phyloP scores from a whole-genome alignment of 768 basidiomycete species.

The Naganishia friedmannii region DNA sequence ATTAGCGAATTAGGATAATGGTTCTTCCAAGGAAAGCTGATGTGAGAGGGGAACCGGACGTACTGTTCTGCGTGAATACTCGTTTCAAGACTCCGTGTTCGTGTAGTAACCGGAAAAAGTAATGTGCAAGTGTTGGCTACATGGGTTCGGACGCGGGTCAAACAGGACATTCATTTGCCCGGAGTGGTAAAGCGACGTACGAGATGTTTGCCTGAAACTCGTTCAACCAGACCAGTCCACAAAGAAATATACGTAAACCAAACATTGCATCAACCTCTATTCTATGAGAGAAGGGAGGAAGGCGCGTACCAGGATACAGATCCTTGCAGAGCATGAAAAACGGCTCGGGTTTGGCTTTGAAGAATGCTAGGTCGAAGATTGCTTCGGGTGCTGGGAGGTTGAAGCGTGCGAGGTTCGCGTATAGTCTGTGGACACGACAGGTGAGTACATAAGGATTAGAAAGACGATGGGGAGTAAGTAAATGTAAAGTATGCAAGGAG shows the following conservation, averaged over 20 bases:
- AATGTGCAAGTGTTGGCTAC: constrained; percentile 82
- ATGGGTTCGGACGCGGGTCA: too few relatives aligned
- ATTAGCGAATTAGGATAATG: constrained; percentile 56
- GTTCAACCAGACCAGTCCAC: background rate
- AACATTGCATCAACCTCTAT: too few relatives aligned
- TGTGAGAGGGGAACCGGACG: constrained; percentile 60
- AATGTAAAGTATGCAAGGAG: constrained; percentile 52
- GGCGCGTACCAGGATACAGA: constrained; percentile 71
- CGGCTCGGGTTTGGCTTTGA: constrained; percentile 67
- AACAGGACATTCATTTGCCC: too few relatives aligned
- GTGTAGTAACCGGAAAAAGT: constrained; percentile 80
- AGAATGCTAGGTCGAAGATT: constrained; percentile 87
- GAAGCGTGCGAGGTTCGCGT: constrained; percentile 53
- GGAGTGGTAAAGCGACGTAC: constrained; percentile 4
- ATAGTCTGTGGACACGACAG: constrained; percentile 73
- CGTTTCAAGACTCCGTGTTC: constrained; percentile 64
- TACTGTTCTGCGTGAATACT: constrained; percentile 52
- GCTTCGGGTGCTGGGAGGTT: constrained; percentile 82
- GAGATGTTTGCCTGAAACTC: constrained; percentile 23
- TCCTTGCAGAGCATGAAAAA: constrained; percentile 89
- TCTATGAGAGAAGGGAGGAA: too few relatives aligned
- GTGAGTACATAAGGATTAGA: too few relatives aligned
- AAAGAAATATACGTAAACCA: too few relatives aligned
- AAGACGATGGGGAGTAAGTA: constrained; percentile 55
- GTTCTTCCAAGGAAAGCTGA: constrained; percentile 56